A percentile compares a stretch with the other conserved stretches of the same genome.
These are phyloP conservation scores for Nicotiana tomentosiformis DNA, from an alignment of 257 asterid species.

Conservation along the genomic window DNA sequence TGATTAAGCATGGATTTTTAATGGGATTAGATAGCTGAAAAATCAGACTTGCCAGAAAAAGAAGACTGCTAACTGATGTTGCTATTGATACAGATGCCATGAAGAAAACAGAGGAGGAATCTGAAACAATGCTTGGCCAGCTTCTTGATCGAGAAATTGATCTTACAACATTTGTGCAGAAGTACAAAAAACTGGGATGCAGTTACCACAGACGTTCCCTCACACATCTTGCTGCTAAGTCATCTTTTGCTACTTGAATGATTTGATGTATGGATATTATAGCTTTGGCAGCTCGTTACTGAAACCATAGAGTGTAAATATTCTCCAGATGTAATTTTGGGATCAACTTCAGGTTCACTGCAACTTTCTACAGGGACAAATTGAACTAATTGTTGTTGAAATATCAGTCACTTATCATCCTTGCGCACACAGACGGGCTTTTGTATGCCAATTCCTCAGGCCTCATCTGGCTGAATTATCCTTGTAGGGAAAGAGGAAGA, in stretches of 20 bases:
- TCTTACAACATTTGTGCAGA: constrained; percentile 62
- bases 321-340: neutral
- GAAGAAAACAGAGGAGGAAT: constrained; percentile 68
- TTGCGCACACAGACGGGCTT: neutral
- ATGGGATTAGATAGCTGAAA: neutral
- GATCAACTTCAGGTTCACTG: neutral
- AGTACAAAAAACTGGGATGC: constrained; percentile 72
- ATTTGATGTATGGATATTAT: neutral
- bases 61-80: neutral
- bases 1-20: neutral
- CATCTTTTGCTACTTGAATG: constrained; percentile 43
- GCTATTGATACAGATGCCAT: constrained; percentile 50
- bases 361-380: neutral
- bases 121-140: constrained; percentile 74
- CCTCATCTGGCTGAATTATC: neutral
- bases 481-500: neutral
- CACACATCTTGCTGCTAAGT: constrained; percentile 82
- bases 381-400: neutral
- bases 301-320: neutral
- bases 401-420: neutral
- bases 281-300: neutral
- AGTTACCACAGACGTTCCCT: constrained; percentile 73
- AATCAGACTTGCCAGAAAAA: neutral
- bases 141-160: constrained; percentile 75
- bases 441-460: neutral